phyloP scores from a whole-genome alignment of 306 rosid genomes.

The Cicer yamashitae region DNA sequence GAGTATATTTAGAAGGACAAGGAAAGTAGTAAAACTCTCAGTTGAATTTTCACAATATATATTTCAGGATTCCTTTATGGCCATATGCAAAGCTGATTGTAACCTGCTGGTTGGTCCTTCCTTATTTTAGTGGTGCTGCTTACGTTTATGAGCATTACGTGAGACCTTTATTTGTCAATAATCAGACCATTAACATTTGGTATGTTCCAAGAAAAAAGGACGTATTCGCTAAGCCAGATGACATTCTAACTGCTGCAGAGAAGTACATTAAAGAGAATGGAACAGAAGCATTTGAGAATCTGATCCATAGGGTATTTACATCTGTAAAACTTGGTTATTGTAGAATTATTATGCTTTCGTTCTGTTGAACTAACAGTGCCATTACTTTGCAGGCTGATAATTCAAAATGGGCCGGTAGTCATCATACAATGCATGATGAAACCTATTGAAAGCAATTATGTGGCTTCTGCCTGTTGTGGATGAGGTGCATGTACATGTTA shows the following conservation, averaged over 20 bases:
- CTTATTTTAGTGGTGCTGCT: conserved; percentile 92
- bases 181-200: conserved; percentile 84
- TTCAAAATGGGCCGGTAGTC: conserved; percentile 51
- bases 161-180: conserved; percentile 77
- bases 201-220: conserved; percentile 89
- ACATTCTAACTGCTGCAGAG: conserved; percentile 87
- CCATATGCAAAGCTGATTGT: conserved; percentile 84
- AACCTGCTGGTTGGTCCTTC: conserved; percentile 93
- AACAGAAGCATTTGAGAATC: conserved; percentile 67
- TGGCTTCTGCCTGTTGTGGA: conserved; percentile 28
- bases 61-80: conserved; percentile 92
- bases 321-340: conserved; percentile 28
- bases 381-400: conserved; percentile 74
- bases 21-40: conserved; percentile 7
- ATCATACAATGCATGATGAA: conserved; percentile 47
- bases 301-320: conserved; percentile 71
- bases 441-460: conserved; percentile 38
- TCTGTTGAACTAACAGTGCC: conserved; percentile 13
- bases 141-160: conserved; percentile 88
- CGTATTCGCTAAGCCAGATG: conserved; percentile 58
- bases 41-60: conserved; percentile 32
- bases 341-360: conserved; percentile 23
- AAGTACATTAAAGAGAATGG: conserved; percentile 85
- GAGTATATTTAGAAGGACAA: conserved; percentile 14
- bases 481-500: conserved; percentile 43